Evolutionary conservation across 345 rosid species (phyloP), one percentile per base, ranked within the genome.

Genomic region (Salix suchowensis): DNA sequence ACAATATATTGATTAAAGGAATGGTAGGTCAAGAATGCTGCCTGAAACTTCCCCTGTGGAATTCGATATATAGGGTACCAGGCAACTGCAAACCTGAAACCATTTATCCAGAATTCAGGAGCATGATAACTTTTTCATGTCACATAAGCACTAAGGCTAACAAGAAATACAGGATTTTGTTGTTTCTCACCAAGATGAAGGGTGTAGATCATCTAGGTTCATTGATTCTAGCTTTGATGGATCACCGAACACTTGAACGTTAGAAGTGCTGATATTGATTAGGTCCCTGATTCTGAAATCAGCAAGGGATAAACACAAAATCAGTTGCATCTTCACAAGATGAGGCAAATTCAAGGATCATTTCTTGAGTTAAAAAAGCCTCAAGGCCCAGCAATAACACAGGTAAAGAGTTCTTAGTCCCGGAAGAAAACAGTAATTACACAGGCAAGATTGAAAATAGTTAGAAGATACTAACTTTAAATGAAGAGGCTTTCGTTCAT

Each of bases 21-120:
- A 70, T 80, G 83, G 70, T 70, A 83, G 36, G 83, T 83, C 80
- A 83, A n/a, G 78, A 79, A 83, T 12, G 85, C 74, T 54, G 83
- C 76, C 34, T 58, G 54, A 19, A 83, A 69, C 12, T 71, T 80
- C 16, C 81, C 79, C 19, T 40, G 74, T 5, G 86, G 83, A 66
- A 83, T 83, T 61, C 71, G 62, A 50, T 77, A 80, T 61, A 80
- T 71, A 18, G 86, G 83, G 77, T 83, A 76, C 86, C 86, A 79
- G 7, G 83, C 86, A 28, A 83, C 86, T 39, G 83, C 74, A 74
- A 76, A 83, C 81, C 86, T 83, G 71, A 42, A 70, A 65, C 40
- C 48, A 61, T 70, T 28, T 61, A 19, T 28, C 34, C 28, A 12
- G 36, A 11, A 30, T 16, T 28, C 26, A 66, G 19, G n/a, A 30